Evolutionary conservation across 2,329 filamentous ascomycete genomes (phyloP), one percentile per base, ranked within the genome.

Genomic region (Trematosphaeria pertusa): DNA sequence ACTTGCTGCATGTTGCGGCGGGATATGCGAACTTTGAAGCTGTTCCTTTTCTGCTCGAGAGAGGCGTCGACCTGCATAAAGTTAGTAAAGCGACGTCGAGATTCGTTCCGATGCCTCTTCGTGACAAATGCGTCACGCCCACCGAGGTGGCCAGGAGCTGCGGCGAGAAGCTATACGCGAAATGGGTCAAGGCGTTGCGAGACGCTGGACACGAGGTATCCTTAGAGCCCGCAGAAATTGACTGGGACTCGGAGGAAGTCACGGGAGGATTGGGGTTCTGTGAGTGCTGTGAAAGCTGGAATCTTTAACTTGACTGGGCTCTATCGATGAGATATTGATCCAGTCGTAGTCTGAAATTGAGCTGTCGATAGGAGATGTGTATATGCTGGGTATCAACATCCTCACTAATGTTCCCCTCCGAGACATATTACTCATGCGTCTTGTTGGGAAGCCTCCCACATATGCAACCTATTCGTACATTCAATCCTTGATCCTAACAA

Each of bases 1-100:
- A 51, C 22, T 20, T 51, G 2, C 21, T 54, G 2, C 50, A 54
- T 33, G 26, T 54, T 3, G 50, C 50, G 11, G 43, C 39, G 9
- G 48, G 39, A 14, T 14, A 9, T 2, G 43, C 38, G 7, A 48
- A 45, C 19, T 45, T 48, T n/a, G 43, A 45, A 0, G 47, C 50
- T 3, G 18, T 48, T 11, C 39, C 43, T 4, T 53, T 20, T 17
- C 46, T 53, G 1, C 14, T 54, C 4, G 20, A 50, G 33, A 31
- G 45, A 43, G 43, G 43, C 7, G 47, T 54, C 21, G 24, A 30
- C 19, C 15, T 43, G n/a, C n/a, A 47, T 4, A 19, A 34, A 2
- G 17, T 14, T 2, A 53, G 50, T 32, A 46, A 22, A 14, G 30
- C 35, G 2, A 53, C 43, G 6, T 53, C 50, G 7, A 15, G 34